Conservation (phyloP, 345 rosid genomes). For the Draba incana region DNA sequence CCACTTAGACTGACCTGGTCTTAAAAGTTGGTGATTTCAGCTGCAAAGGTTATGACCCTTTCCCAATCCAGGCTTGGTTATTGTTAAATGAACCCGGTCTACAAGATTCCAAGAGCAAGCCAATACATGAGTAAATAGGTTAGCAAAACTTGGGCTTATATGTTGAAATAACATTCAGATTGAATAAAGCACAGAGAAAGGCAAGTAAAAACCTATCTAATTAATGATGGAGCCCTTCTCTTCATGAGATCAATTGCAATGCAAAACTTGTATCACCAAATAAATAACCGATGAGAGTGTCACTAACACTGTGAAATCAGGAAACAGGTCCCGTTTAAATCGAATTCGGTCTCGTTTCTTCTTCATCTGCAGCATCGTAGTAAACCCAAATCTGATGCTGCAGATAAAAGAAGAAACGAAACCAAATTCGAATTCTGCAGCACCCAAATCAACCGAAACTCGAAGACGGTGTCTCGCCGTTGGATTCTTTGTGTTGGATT, state of each 20-base stretch:
- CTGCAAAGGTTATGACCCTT: constrained; percentile 3
- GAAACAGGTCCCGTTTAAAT: too few relatives aligned
- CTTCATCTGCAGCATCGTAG: too few relatives aligned
- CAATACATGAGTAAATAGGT: constrained; percentile 16
- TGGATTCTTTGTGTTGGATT: too few relatives aligned
- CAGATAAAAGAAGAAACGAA: too few relatives aligned
- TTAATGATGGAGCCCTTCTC: not conserved
- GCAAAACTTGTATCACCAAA: too few relatives aligned
- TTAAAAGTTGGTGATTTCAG: constrained; percentile 4
- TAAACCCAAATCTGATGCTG: too few relatives aligned
- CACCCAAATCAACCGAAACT: too few relatives aligned
- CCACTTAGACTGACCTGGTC: constrained; percentile 37
- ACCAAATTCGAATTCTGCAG: too few relatives aligned
- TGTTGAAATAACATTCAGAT: not conserved
- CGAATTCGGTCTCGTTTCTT: too few relatives aligned
- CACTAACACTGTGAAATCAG: too few relatives aligned
- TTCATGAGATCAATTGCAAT: not conserved
- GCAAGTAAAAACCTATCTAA: constrained; percentile 3
- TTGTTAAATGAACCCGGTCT: not conserved
- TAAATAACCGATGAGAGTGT: too few relatives aligned
- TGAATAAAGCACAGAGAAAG: constrained; percentile 1
- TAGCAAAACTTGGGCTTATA: not conserved
- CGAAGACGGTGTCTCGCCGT: too few relatives aligned
- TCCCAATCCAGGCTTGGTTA: constrained; percentile 17
- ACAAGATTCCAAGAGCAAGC: constrained; percentile 12